Percentiles rank a stretch among this genome's conserved stretches.
phyloP scores from a whole-genome alignment of 352 stramenopile genomes.

The Blastocystis sp. region DNA sequence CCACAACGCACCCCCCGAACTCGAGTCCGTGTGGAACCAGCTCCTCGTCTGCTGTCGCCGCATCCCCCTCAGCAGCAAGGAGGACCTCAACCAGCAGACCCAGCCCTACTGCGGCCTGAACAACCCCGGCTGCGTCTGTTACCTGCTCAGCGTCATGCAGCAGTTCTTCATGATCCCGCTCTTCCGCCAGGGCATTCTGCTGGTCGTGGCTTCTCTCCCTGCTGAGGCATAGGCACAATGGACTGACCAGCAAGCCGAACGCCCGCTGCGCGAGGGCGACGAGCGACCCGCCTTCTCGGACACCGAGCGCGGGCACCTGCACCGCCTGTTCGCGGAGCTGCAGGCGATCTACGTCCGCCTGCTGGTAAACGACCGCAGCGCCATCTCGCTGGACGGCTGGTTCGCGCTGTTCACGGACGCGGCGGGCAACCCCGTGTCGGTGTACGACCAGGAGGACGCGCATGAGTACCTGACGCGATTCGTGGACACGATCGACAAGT shows the following conservation, averaged over 20 bases:
- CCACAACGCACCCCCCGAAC: not conserved
- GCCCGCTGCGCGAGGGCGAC: not conserved
- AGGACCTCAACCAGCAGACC: not conserved
- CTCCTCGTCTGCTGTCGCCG: not conserved
- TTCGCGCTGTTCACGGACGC: constrained; percentile 82
- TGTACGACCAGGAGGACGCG: constrained; percentile 86
- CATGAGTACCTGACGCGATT: constrained; percentile 88
- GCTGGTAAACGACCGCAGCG: constrained; percentile 79
- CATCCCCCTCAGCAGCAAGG: not conserved
- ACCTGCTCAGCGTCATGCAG: constrained; percentile 89
- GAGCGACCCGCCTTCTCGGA: constrained; percentile 41
- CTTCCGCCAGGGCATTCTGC: constrained; percentile 82
- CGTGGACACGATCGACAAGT: constrained; percentile 83
- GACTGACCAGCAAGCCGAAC: constrained; percentile 29
- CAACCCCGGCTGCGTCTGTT: constrained; percentile 90
- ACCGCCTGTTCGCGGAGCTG: constrained; percentile 78
- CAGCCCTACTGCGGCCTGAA: constrained; percentile 81
- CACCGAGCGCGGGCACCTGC: constrained; percentile 63
- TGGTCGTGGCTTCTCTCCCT: not conserved
- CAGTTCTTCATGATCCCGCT: constrained; percentile 89
- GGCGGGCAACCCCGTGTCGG: constrained; percentile 82
- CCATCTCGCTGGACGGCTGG: constrained; percentile 81
- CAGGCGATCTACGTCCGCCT: constrained; percentile 86
- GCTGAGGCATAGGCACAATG: not conserved
- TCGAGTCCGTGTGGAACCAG: not conserved